Conservation (phyloP, 225 moss, liverwort and hornwort species). For the Takakia lepidozioides region DNA sequence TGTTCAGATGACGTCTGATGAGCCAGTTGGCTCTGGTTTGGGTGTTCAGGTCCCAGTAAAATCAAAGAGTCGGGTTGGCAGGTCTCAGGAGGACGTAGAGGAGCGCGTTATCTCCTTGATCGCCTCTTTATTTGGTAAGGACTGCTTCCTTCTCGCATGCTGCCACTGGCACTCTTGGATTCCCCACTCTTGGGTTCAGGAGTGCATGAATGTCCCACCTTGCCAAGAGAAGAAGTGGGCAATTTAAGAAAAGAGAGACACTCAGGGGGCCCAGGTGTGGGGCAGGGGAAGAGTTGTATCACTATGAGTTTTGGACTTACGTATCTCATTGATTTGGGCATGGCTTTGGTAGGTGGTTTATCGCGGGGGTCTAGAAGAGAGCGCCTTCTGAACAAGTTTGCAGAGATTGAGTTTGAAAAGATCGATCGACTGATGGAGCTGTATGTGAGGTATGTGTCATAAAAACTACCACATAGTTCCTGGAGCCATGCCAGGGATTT, state of each 20-base stretch:
- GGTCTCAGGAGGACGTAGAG: conserved; percentile 79
- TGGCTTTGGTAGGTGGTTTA: conserved; percentile 52
- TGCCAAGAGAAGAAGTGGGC: no score
- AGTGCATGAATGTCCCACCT: no score
- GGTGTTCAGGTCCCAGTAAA: conserved; percentile 84
- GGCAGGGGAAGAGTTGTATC: no score
- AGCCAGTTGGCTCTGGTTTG: no score
- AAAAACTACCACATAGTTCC: no score
- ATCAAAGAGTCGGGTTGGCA: conserved; percentile 60
- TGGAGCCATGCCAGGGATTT: no score
- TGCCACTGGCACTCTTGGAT: no score
- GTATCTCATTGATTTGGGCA: not conserved
- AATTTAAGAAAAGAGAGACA: no score
- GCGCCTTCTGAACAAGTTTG: conserved; percentile 77
- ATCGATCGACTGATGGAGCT: conserved; percentile 98
- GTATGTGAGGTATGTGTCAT: conserved; percentile 72
- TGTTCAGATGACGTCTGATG: no score
- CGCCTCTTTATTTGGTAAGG: conserved; percentile 92
- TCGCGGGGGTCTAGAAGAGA: conserved; percentile 86
- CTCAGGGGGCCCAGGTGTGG: no score
- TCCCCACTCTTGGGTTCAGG: no score
- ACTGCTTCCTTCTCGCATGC: not conserved
- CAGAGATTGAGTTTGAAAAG: conserved; percentile 83
- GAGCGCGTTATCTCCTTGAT: conserved; percentile 89
- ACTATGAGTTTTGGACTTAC: no score